Percentiles rank a stretch among this genome's conserved stretches.
Conservation (phyloP, 495 filamentous ascomycete species). For the Penicillium waksmanii region DNA sequence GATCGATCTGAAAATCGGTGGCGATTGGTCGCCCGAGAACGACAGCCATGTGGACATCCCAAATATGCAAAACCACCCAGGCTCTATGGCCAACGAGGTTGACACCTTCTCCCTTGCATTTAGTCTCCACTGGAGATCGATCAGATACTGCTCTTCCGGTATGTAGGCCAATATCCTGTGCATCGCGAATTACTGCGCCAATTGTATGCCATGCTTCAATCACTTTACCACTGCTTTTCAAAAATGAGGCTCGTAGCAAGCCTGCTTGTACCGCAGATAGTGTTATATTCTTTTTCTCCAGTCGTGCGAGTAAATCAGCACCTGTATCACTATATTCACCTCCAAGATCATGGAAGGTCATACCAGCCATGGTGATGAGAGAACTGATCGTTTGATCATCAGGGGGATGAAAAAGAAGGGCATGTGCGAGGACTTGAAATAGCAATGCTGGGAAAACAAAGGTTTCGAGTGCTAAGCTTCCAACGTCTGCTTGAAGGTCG, state of each 20-base stretch:
- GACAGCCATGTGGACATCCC: conserved; percentile 63
- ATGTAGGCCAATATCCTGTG: conserved; percentile 65
- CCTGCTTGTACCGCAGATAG: conserved; percentile 59
- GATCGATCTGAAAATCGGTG: conserved; percentile 20
- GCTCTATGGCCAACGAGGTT: conserved; percentile 31
- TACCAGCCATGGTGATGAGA: conserved; percentile 60
- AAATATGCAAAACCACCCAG: conserved; percentile 60
- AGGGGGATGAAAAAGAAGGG: conserved; percentile 56
- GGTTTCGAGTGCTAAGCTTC: conserved; percentile 15
- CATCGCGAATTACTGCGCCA: conserved; percentile 60
- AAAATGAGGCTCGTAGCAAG: conserved; percentile 43
- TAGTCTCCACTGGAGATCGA: conserved; percentile 9
- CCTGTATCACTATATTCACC: conserved; percentile 62
- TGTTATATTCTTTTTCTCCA: conserved; percentile 59
- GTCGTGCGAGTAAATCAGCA: conserved; percentile 51
- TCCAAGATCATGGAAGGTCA: conserved; percentile 63
- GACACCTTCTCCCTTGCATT: not conserved
- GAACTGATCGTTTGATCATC: conserved; percentile 51
- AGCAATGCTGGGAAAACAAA: conserved; percentile 56
- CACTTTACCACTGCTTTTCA: conserved; percentile 41
- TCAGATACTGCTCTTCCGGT: conserved; percentile 19
- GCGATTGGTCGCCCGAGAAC: conserved; percentile 60
- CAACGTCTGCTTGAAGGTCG: conserved; percentile 16
- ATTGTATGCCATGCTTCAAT: conserved; percentile 60
- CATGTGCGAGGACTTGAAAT: conserved; percentile 58